These are phyloP conservation scores for Zasmidium cellare DNA, from an alignment of 2,329 filamentous ascomycete genomes.

Conservation along the genomic window DNA sequence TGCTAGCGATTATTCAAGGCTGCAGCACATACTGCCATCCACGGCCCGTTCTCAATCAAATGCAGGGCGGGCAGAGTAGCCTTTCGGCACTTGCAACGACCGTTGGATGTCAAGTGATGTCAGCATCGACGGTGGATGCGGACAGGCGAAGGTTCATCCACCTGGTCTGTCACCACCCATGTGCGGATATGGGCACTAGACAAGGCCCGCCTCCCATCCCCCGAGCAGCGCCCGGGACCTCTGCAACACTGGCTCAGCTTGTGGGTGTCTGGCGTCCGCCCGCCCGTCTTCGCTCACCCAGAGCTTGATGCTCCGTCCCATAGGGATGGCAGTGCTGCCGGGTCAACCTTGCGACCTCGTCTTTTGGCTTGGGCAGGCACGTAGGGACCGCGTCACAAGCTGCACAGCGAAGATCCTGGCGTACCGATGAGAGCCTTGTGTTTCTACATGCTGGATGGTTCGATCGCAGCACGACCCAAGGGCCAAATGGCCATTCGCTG, in stretches of 20 bases:
- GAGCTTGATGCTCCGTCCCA: conserved; percentile 15
- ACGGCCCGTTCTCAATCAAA: conserved; percentile 13
- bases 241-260: conserved; percentile 9
- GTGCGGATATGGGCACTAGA: conserved; percentile 5
- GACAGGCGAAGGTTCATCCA: conserved; percentile 8
- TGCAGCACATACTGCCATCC: conserved; percentile 11
- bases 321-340: conserved; percentile 14
- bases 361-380: conserved; percentile 21
- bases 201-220: not conserved
- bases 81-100: conserved; percentile 24
- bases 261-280: conserved; percentile 10
- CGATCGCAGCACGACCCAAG: conserved; percentile 27
- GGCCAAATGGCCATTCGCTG: conserved; percentile 22
- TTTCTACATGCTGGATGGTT: conserved; percentile 24
- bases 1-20: conserved; percentile 1
- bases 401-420: conserved; percentile 27
- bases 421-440: conserved; percentile 20
- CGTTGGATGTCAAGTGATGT: conserved; percentile 24
- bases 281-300: conserved; percentile 16
- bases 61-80: conserved; percentile 18
- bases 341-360: conserved; percentile 18
- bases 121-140: conserved; percentile 18
- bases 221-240: conserved; percentile 12
- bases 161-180: conserved; percentile 1
- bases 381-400: conserved; percentile 23